Base-by-base conservation (phyloP, 2,329 filamentous ascomycete species). In the Cordyceps farinosa region DNA sequence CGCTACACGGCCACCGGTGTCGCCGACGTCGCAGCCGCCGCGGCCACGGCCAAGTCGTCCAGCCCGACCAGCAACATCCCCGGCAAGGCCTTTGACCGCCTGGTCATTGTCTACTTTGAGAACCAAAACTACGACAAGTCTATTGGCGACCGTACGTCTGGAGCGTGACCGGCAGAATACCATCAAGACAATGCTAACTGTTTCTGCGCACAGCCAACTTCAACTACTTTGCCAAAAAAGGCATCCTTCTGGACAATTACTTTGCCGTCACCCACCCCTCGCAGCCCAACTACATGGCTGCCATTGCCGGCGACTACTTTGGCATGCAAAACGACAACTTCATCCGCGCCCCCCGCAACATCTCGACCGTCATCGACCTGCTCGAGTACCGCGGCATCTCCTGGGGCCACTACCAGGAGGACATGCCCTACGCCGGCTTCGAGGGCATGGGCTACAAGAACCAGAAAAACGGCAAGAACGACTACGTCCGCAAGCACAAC, bases 401-500 rank as follows among this genome's bases (percentile, higher is more conserved):
- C 3, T 91, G 88, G 88, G 87, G 79, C 57, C 79, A 87, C 67
- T 95, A 94, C 77, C 85, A 92, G 74, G 90, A 95, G 72, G 87
- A 91, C 70, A 82, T 89, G 81, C 91, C 91, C 2, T 92, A 87
- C 75, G 80, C 85, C 2, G 91, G 91, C 13, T 94, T 86, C 75
- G 82, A 90, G 73, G 90, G 90, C 30, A 74, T 75, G 42, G 78
- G 76, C 0, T 91, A 79, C 72, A 80, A 85, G 62, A 91, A 92
- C 75, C 85, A 86, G 67, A 66, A 84, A 68, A 90, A 83, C 3
- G 83, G 84, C 36, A 81, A 83, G 55, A 90, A 92, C 70, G 86
- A 89, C 77, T 95, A 95, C 72, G 90, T 94, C 8, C 87, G 91
- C 71, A 94, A 95, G 78, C 91, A 95, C 78, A 92, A 93, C 75